These are phyloP conservation scores for Taphrina communis DNA, from an alignment of 1,139 yeast species.

Conservation along the genomic window DNA sequence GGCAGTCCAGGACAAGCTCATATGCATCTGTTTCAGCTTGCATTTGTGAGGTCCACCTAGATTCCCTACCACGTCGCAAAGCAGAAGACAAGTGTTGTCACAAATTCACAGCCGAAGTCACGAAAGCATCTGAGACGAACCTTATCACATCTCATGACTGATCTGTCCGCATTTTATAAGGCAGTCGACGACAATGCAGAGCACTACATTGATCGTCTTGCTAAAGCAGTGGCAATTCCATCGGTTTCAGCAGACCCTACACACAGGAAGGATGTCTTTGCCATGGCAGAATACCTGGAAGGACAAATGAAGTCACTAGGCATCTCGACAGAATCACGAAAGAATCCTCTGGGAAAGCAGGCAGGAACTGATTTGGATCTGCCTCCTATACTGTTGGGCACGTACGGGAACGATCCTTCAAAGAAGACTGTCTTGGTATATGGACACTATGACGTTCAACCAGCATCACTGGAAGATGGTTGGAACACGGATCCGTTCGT, in stretches of 20 bases:
- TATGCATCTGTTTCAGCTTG: no score
- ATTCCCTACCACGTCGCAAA: no score
- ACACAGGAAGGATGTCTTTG: conserved; percentile 80
- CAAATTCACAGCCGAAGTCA: no score
- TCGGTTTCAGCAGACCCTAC: conserved; percentile 92
- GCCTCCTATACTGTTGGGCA: conserved; percentile 91
- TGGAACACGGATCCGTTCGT: conserved; percentile 93
- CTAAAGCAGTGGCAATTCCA: conserved; percentile 86
- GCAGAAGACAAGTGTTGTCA: no score
- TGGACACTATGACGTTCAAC: conserved; percentile 98
- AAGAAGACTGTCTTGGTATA: conserved; percentile 89
- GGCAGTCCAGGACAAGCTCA: no score
- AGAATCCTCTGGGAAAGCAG: conserved; percentile 83
- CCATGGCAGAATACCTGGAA: conserved; percentile 82
- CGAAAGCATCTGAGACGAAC: background rate
- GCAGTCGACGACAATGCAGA: conserved; percentile 34
- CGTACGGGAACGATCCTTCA: conserved; percentile 77
- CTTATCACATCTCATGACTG: background rate
- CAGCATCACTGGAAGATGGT: conserved; percentile 89
- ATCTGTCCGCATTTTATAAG: conserved; percentile 16
- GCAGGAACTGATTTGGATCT: conserved; percentile 71
- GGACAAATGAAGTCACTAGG: conserved; percentile 72
- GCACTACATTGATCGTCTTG: conserved; percentile 55
- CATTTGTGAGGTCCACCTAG: no score
- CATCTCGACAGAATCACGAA: conserved; percentile 70